Base-by-base conservation (phyloP, 495 filamentous ascomycete species). In the Penicillium lividum region DNA sequence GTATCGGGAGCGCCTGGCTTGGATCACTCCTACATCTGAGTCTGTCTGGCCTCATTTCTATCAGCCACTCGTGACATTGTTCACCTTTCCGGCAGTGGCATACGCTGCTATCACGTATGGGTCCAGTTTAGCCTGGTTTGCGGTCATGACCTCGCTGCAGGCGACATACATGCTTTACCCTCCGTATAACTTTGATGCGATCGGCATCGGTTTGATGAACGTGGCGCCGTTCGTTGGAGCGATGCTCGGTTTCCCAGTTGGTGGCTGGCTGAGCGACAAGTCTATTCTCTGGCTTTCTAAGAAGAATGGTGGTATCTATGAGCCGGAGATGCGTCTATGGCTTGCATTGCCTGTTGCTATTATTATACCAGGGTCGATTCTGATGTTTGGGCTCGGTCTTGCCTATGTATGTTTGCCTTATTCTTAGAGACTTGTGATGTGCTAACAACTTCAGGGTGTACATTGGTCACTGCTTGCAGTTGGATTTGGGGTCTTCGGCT, bases 281-380 rank as follows among this genome's bases (percentile, higher is more conserved):
- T 67, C 56, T 11, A 69, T 74, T 38, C 45, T 77, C 8, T 64
- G 60, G 54, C 51, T 65, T 5, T 68, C 77, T 4, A 73, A 73
- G 51, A 67, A 65, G 27, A 77, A 78, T 43, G 63, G 65, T 7
- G 77, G 75, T 51, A 66, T 79, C 31, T 70, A 71, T 34, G 77
- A 80, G 57, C 66, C 75, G 0, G 77, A 79, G 56, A 72, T 73
- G 62, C 70, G 74, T 42, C 68, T 77, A 10, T 72, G 64, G 65
- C 54, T 71, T 22, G 61, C 64, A 25, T 48, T 73, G 18, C 66
- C 70, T 16, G 46, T 62, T 30, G 68, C 68, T 1, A 46, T 69
- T 1, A 29, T 70, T 3, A 58, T 63, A 3, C 65, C 68, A 2
- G 60, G 54, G 4, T 71, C 69, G 13, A 59, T 71, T 5, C 61